Evolutionary conservation across 2,329 filamentous ascomycete species (phyloP), one percentile per base, ranked within the genome.

Genomic region (Penicillium sp.): DNA sequence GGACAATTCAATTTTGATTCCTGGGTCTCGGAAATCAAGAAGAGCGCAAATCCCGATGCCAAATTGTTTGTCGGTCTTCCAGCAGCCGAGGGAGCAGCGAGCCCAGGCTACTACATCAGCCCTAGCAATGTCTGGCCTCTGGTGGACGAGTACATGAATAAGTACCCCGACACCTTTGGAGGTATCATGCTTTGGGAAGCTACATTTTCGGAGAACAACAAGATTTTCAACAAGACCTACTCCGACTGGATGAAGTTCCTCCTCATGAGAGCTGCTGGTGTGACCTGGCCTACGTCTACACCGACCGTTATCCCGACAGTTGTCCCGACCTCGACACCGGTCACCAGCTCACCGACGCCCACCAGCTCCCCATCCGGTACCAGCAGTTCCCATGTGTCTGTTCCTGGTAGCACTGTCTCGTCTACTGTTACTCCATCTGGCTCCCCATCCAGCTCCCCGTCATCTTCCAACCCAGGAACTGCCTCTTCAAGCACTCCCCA

Each of bases 111-210:
- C 58, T 82, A 82, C 59, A 62, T 83, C 12, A 64, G 61, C 1
- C 75, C 76, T 0, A 49, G 58, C 1, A 72, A 81, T 50, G 78
- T 74, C 2, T 63, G 73, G 46, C 58, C 61, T 2, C 55, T 82
- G 46, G 65, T 81, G 20, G 56, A 65, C 13, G 58, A 66, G 38
- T 77, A 74, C 54, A 71, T 71, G 52, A 61, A 61, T 13, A 61
- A 67, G 20, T 69, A 72, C 50, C 64, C 69, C 1, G 49, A 67
- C 23, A 66, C 64, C 1, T 83, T 83, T 55, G 81, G 79, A 33
- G 81, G 81, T 66, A 69, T 81, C 37, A 83, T 82, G 80, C 63
- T 83, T 4, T 83, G 78, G 78, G 79, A 82, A 44, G 76, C 78
- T 4, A 78, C 76, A 1, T 70, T 71, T 10, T 74, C 73, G 15